A percentile compares a stretch with the other conserved stretches of the same genome.
Evolutionary conservation across 2,329 filamentous ascomycete genomes (phyloP).

Genomic region (Eurotiales sp.): DNA sequence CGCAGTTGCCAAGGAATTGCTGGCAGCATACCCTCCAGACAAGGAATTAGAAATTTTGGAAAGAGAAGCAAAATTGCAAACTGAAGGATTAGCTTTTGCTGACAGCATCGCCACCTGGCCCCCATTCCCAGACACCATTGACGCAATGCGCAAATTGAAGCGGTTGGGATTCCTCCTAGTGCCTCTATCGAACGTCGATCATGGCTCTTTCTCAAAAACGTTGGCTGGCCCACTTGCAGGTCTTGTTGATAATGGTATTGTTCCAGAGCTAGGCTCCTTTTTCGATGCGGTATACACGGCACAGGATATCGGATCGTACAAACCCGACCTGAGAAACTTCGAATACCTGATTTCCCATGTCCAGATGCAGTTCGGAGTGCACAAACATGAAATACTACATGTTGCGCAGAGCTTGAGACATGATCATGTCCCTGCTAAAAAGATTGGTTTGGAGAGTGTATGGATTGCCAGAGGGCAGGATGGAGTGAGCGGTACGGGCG

Average conservation of each 20-base stretch:
- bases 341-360: slow-evolving; percentile 58
- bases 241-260: too few species aligned
- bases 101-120: slow-evolving; percentile 51
- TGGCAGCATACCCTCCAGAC: neutral
- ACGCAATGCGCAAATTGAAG: slow-evolving; percentile 47
- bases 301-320: neutral
- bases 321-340: slow-evolving; percentile 52
- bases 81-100: slow-evolving; percentile 47
- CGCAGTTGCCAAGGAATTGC: slow-evolving; percentile 29
- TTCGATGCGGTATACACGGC: neutral
- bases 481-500: slow-evolving; percentile 29
- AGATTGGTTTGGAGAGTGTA: slow-evolving; percentile 56
- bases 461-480: slow-evolving; percentile 59
- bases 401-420: slow-evolving; percentile 65
- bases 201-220: slow-evolving; percentile 47
- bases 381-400: slow-evolving; percentile 58
- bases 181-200: slow-evolving; percentile 57
- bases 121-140: slow-evolving; percentile 55
- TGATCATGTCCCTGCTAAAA: slow-evolving; percentile 63
- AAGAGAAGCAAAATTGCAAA: neutral
- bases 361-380: slow-evolving; percentile 53
- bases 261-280: too few species aligned
- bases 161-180: slow-evolving; percentile 52
- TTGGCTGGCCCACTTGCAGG: slow-evolving; percentile 49
- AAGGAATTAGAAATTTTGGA: neutral